Evolutionary conservation across 164 flowering plant genomes (phyloP).

Genomic region (Tinospora cordifolia): DNA sequence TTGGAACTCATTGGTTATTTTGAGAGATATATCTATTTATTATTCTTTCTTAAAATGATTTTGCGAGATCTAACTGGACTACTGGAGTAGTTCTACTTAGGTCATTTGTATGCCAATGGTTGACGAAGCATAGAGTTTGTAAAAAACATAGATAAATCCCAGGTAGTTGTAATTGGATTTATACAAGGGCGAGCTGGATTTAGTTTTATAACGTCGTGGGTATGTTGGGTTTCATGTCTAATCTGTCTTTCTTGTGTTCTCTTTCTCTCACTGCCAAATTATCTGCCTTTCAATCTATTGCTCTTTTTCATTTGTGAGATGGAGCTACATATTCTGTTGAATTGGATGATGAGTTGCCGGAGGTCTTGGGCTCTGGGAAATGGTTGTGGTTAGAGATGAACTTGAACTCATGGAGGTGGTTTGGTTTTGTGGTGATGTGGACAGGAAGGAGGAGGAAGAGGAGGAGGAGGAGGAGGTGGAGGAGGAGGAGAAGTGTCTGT

Average conservation of each 20-base stretch:
- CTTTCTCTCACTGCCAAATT: neutral
- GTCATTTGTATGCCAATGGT: neutral
- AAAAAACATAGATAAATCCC: neutral
- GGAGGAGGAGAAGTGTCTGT: conserved; percentile 8
- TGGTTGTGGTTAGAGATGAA: conserved; percentile 2
- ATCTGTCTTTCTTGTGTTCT: neutral
- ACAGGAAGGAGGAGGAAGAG: conserved; percentile 19
- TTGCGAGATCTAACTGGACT: neutral
- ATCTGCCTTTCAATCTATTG: neutral
- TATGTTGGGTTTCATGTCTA: neutral
- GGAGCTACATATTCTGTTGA: neutral
- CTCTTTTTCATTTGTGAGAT: neutral
- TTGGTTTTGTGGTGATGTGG: conserved; percentile 24
- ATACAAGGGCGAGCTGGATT: neutral
- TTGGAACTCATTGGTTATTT: neutral
- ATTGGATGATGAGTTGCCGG: conserved; percentile 1
- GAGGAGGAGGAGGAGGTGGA: conserved; percentile 14
- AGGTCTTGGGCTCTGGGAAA: neutral
- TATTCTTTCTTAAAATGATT: neutral
- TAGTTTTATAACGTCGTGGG: neutral
- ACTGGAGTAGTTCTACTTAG: conserved; percentile 1
- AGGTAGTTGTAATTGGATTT: neutral
- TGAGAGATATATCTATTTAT: too few species aligned
- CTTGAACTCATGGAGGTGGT: conserved; percentile 18
- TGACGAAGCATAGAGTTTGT: neutral